A percentile compares a stretch with the other conserved stretches of the same genome.
Conservation (phyloP, 129 eudicot species). For the Chrysanthemum lavandulifolium region DNA sequence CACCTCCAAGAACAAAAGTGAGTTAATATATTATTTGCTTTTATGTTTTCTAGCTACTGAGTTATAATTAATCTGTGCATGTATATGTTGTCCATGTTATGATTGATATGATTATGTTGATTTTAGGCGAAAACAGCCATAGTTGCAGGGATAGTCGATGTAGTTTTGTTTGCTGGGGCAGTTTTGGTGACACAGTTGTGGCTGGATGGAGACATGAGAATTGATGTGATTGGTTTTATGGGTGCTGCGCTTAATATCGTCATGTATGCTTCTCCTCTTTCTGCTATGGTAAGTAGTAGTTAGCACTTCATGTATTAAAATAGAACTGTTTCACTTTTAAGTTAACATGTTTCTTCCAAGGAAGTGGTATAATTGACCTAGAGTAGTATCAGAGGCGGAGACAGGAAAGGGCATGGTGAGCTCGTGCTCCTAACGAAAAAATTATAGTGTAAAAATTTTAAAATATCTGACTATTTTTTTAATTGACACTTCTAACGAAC, state of each 20-base stretch:
- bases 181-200: constrained; percentile 35
- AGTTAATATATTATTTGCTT: background rate
- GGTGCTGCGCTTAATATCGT: constrained; percentile 56
- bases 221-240: constrained; percentile 49
- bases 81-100: too few species aligned
- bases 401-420: too few species aligned
- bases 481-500: too few species aligned
- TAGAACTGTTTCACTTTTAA: too few species aligned
- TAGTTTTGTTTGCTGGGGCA: constrained; percentile 36
- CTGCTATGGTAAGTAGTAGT: constrained; percentile 55
- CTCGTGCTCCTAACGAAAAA: too few species aligned
- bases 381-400: too few species aligned
- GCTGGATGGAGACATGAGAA: constrained; percentile 51
- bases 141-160: constrained; percentile 37
- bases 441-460: too few species aligned
- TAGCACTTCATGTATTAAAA: background rate
- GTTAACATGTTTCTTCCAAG: too few species aligned
- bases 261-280: constrained; percentile 72
- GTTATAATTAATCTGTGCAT: background rate
- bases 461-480: too few species aligned
- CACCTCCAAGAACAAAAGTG: constrained; percentile 50
- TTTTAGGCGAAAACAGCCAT: constrained; percentile 46
- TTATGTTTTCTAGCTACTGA: background rate
- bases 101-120: constrained; percentile 1
- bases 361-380: too few species aligned